Base-by-base conservation (phyloP, 306 rosid genomes). In the Prunus mongolica region DNA sequence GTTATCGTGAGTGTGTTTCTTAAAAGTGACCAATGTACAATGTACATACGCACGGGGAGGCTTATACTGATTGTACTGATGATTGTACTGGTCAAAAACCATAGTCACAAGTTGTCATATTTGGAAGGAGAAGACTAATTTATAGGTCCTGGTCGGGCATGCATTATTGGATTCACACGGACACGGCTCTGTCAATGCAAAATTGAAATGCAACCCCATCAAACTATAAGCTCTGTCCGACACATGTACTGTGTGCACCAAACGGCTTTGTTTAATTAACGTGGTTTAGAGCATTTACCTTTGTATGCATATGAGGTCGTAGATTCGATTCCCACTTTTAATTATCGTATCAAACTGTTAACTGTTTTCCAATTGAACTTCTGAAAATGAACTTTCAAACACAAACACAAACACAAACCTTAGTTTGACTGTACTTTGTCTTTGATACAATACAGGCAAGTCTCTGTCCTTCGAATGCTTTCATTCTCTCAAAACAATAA, bases 391-490 rank as follows among this genome's bases (percentile, higher is more conserved):
- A 49, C 41, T 10, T 5, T 25, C 30, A 45, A 68, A 67, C 46
- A 45, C 44, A 32, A 69, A 14, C 27, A 63, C 63, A 62, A 69
- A 14, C 27, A 63, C 63, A 62, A 63, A 65, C 78, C 14, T 1
- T 32, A 46, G 22, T 30, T 76, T 60, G 76, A 69, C 64, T 60
- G 76, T 69, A 47, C 81, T 69, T 49, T 77, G 64, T 70, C 69
- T 61, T 46, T n/a, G 15, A 64, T 60, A 8, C 22, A 8, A 20
- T 49, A 24, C 62, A 19, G 20, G 44, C 64, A 70, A 28, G 54
- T 50, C n/a, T 27, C 49, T 47, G 75, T 60, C 38, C 30, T 8
- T 49, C 15, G 70, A 60, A 62, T 71, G n/a, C 49, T 61, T 60
- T 69, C 54, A 25, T 32, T 24, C 6, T 6, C 28, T 15, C 12